phyloP scores from a whole-genome alignment of 495 filamentous ascomycete species.

The Lepidopterella palustris region DNA sequence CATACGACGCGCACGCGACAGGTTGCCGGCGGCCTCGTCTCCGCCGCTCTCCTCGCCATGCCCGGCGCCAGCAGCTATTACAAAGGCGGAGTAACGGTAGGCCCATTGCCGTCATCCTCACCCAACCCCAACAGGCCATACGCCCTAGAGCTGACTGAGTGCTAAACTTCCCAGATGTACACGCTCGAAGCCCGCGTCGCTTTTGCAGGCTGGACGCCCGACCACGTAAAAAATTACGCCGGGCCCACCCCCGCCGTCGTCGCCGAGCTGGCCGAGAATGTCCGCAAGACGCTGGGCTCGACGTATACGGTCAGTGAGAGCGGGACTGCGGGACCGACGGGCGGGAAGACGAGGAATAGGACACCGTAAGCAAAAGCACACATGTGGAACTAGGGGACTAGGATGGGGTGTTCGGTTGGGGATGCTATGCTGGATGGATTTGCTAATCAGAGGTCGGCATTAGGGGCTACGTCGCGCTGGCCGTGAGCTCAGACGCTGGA shows the following conservation, averaged over 20 bases:
- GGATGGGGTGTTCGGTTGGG: not conserved
- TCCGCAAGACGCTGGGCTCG: slow-evolving; percentile 44
- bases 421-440: not conserved
- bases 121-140: not conserved
- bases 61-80: slow-evolving; percentile 53
- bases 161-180: slow-evolving; percentile 48
- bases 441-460: slow-evolving; percentile 2
- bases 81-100: slow-evolving; percentile 53
- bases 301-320: slow-evolving; percentile 55
- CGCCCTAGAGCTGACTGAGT: too few species aligned
- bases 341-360: slow-evolving; percentile 50
- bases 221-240: slow-evolving; percentile 44
- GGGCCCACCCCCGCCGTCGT: slow-evolving; percentile 55
- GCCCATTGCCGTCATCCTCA: slow-evolving; percentile 2
- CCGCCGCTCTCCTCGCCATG: slow-evolving; percentile 47
- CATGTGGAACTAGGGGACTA: slow-evolving; percentile 8
- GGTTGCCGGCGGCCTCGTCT: slow-evolving; percentile 58
- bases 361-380: slow-evolving; percentile 53
- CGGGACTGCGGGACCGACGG: slow-evolving; percentile 57
- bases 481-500: slow-evolving; percentile 46
- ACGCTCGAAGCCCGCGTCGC: slow-evolving; percentile 54
- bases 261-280: slow-evolving; percentile 48
- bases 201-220: slow-evolving; percentile 55
- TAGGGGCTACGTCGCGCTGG: slow-evolving; percentile 55
- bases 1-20: slow-evolving; percentile 18